Base-by-base conservation (phyloP, 2,329 filamentous ascomycete species). In the Gremmenia infestans region DNA sequence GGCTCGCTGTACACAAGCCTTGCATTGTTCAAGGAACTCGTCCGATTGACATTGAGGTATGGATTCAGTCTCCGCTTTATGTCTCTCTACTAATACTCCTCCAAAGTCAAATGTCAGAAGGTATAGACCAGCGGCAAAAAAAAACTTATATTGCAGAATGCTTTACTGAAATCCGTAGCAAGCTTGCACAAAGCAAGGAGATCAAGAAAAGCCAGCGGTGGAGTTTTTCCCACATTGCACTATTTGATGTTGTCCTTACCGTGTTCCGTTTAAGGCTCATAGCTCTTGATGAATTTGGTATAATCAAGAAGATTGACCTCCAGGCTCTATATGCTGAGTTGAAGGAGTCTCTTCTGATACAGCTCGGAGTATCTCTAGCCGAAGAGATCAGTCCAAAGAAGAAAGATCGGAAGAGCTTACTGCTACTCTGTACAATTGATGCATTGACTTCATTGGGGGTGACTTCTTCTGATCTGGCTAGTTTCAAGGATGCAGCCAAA, bases 81-180 rank as follows among this genome's bases (percentile, higher is more conserved):
- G 17, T 11, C n/a, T 36, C 6, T 15, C 22, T 48, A 50, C 52
- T 63, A 47, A 65, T 15, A 36, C 28, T 19, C 3, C 28, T 19
- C 2, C 22, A 35, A 53, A 68, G 65, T 39, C 61, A 65, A 54
- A 50, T 66, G n/a, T 56, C 55, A 4, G 55, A 54, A 32, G 66
- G 67, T 53, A 55, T 65, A 11, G 65, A 67, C 37, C 68, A 69
- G 53, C 22, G 55, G 45, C 64, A 63, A 48, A 68, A 61, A 36
- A 63, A 55, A 36, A 47, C 55, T 7, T 70, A 70, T 36, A 51
- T 66, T 6, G 48, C 46, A 14, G 57, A 62, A 17, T 61, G 61
- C 14, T 55, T 69, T 32, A 56, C 53, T n/a, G 51, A 59, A 12
- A 60, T 67, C 15, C 59, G 61, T 36, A 63, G 65, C 53, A 67